These are phyloP conservation scores for Neonectria punicea DNA, from an alignment of 2,329 filamentous ascomycete genomes.

Conservation along the genomic window DNA sequence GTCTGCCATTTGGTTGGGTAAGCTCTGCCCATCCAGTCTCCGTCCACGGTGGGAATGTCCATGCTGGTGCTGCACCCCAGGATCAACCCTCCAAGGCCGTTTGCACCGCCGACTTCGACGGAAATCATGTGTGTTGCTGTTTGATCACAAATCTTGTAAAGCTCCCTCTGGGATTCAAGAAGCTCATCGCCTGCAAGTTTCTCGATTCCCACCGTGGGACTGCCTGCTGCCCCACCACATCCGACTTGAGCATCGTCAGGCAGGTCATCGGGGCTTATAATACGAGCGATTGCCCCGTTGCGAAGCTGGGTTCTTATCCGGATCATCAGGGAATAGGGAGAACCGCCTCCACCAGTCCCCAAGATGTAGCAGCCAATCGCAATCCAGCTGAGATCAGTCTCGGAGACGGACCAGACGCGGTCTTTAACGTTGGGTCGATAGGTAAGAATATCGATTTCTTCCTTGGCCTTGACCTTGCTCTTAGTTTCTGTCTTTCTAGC, in stretches of 20 bases:
- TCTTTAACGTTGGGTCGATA: conserved; percentile 62
- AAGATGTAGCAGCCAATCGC: conserved; percentile 69
- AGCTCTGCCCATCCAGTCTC: conserved; percentile 67
- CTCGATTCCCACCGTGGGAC: conserved; percentile 69
- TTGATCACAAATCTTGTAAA: conserved; percentile 61
- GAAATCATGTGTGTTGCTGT: conserved; percentile 67
- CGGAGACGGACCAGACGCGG: conserved; percentile 67
- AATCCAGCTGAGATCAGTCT: conserved; percentile 68
- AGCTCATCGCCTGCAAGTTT: conserved; percentile 68
- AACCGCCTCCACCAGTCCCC: conserved; percentile 69
- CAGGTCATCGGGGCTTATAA: conserved; percentile 63
- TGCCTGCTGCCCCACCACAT: conserved; percentile 67
- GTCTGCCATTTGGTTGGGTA: conserved; percentile 67
- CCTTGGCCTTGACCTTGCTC: conserved; percentile 5
- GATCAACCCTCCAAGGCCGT: conserved; percentile 69
- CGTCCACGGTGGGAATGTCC: conserved; percentile 62
- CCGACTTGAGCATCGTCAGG: conserved; percentile 62
- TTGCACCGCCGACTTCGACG: conserved; percentile 74
- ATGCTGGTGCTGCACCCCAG: conserved; percentile 64
- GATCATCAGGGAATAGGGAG: conserved; percentile 62
- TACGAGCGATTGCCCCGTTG: conserved; percentile 59
- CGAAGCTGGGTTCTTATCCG: conserved; percentile 62
- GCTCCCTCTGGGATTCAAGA: conserved; percentile 59
- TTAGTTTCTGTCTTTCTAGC: conserved; percentile 9
- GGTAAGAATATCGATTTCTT: conserved; percentile 48